Conservation (phyloP, 2,329 filamentous ascomycete species). For the Beauveria varroae region DNA sequence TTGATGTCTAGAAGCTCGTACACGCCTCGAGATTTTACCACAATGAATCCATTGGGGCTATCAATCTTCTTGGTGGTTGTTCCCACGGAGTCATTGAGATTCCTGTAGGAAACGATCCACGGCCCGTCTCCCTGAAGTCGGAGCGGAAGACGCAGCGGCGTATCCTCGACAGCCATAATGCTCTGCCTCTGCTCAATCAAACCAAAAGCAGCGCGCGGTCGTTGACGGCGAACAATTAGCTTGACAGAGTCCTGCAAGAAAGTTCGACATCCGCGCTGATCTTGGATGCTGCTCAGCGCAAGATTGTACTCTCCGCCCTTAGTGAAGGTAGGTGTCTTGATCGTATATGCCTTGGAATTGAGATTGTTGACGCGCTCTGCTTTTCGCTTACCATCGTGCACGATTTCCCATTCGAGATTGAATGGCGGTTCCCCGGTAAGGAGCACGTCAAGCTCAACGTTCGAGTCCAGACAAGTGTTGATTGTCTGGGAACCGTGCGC, state of each 20-base stretch:
- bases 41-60: constrained; percentile 59
- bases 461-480: constrained; percentile 75
- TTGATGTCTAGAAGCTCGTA: constrained; percentile 74
- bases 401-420: constrained; percentile 82
- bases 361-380: constrained; percentile 60
- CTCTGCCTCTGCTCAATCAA: constrained; percentile 72
- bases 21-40: constrained; percentile 58
- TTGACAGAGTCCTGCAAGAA: constrained; percentile 78
- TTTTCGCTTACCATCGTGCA: constrained; percentile 79
- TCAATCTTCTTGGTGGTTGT: constrained; percentile 41
- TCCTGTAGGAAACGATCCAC: constrained; percentile 73
- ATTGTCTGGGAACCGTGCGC: constrained; percentile 45
- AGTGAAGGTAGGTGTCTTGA: constrained; percentile 65
- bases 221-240: constrained; percentile 80
- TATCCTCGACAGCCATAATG: constrained; percentile 69
- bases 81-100: constrained; percentile 46
- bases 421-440: constrained; percentile 82
- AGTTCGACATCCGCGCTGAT: constrained; percentile 79
- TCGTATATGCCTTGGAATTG: constrained; percentile 53
- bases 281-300: constrained; percentile 77
- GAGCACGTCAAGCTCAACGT: constrained; percentile 64
- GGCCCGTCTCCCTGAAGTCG: constrained; percentile 79
- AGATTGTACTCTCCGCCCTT: constrained; percentile 88
- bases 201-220: constrained; percentile 80
- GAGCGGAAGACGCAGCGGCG: constrained; percentile 66